Evolutionary conservation across 306 rosid species (phyloP).

Genomic region (Lupinus albus): DNA sequence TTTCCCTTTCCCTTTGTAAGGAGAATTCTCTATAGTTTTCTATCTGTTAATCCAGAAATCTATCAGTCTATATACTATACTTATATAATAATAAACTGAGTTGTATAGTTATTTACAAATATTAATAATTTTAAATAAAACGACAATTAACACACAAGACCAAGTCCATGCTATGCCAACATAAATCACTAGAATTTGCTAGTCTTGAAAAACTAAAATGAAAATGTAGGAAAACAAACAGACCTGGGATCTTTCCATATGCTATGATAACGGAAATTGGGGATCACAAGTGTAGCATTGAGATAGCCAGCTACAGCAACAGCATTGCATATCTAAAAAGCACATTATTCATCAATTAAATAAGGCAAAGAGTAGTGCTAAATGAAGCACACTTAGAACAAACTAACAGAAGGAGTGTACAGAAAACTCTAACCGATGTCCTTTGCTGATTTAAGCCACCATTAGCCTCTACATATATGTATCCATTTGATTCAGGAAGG

Average conservation of each 20-base stretch:
- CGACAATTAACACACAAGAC: too few species aligned
- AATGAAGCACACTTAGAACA: constrained; percentile 30
- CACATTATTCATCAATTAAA: constrained; percentile 39
- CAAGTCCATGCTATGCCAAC: constrained; percentile 4
- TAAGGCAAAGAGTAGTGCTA: constrained; percentile 31
- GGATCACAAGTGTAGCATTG: constrained; percentile 92
- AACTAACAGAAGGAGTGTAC: constrained; percentile 28
- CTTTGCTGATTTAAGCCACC: constrained; percentile 97
- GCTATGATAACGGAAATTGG: constrained; percentile 96
- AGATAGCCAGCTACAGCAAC: constrained; percentile 98
- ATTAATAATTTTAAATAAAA: too few species aligned
- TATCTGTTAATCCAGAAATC: too few species aligned
- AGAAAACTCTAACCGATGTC: constrained; percentile 72
- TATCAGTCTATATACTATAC: too few species aligned
- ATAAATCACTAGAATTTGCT: constrained; percentile 21
- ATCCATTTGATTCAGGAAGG: constrained; percentile 80
- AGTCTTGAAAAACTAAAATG: constrained; percentile 13
- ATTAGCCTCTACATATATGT: constrained; percentile 81
- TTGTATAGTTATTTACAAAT: too few species aligned
- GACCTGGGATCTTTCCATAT: constrained; percentile 99
- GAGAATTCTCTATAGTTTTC: too few species aligned
- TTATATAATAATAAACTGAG: too few species aligned
- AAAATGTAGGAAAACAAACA: constrained; percentile 39
- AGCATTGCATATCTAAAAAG: constrained; percentile 85
- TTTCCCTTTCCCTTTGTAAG: too few species aligned